Base-by-base conservation (phyloP, 345 rosid genomes). In the Raphanus raphanistrum region DNA sequence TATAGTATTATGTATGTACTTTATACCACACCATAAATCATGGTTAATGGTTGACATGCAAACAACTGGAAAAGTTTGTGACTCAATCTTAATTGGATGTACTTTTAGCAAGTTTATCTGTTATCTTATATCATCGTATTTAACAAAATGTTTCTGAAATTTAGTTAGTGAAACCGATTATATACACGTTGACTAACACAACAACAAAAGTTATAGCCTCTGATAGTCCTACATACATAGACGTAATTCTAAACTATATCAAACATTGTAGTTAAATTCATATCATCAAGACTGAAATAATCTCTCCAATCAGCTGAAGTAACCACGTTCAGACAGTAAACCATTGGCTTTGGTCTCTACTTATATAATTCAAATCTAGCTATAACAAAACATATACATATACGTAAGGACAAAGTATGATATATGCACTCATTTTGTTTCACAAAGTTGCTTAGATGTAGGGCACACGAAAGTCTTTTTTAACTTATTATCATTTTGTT, bases 381-480 rank as follows among this genome's bases (percentile, higher is more conserved):
- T 11, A 43, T 43, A 43, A 11, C 3, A 43, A 43, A 10, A 8
- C 21, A 21, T 45, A 45, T 45, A 13, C 16, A 45, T 45, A 15
- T 50, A 50, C 15, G 54, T 45, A 45, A 72, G 54, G 77, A 78
- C 72, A 66, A 72, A 59, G 73, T 66, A 66, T 65, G 68, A 78
- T 65, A 71, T 64, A 71, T 43, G 28, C 66, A 71, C 59, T 77
- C 71, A 66, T 64, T 77, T 77, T 71, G 80, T 64, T 71, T 71
- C 81, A 64, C 71, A 71, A 64, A 77, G 71, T 64, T 71, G 81
- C 25, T 25, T 55, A 10, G 25, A 16, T 76, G 80, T 76, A 48
- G 55, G 55, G 0, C 55, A 48, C 55, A 48, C 55, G 55, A 48
- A 48, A 48, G 55, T 13, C 55, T 43, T 1, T 43, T n/a, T 48